Base-by-base conservation (phyloP, 176 grass and related monocot species). In the Oryza coarctata region DNA sequence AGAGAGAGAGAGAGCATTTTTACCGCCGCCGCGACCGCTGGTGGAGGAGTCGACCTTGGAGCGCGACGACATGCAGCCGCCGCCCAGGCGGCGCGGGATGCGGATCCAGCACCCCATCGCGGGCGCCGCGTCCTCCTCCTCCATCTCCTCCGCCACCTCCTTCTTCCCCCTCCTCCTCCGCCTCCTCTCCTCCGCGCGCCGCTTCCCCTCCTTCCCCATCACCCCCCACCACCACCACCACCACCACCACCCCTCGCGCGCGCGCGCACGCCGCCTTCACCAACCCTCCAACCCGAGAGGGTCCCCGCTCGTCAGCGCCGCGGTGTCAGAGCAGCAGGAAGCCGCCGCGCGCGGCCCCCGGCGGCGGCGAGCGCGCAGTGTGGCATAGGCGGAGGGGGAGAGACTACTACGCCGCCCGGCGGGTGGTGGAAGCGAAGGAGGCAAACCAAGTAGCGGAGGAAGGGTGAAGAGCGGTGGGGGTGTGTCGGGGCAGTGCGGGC, bases 91-190 rank as follows among this genome's bases (percentile, higher is more conserved):
- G 55, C 84, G 82, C 17, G 85, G 90, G 72, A 95, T 71, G 76
- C 86, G 94, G 94, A 95, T 95, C 95, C 95, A 98, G 82, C 95
- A 93, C 38, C 92, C 92, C 23, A 72, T 78, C 34, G 89, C 79
- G 52, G 78, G 79, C 65, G 50, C 86, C 69, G 45, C 86, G 28
- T 86, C 85, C 31, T 92, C 87, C 64, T 77, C 75, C 73, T 65
- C 44, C 65, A 29, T 22, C 57, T 6, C 73, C 77, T 13, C 80
- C 70, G 23, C 57, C 63, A 68, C 72, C 9, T 27, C 49, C 67
- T 67, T 64, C 75, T 83, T 84, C 33, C 86, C 72, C 71, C 11
- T 33, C 45, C 43, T 45, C 41, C 78, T 81, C 63, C 70, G 84
- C 90, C 52, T 87, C 82, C 61, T 50, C 68, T 82, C 57, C 78